phyloP scores from a whole-genome alignment of 2,329 filamentous ascomycete species.

The Endoconidiophora polonica region DNA sequence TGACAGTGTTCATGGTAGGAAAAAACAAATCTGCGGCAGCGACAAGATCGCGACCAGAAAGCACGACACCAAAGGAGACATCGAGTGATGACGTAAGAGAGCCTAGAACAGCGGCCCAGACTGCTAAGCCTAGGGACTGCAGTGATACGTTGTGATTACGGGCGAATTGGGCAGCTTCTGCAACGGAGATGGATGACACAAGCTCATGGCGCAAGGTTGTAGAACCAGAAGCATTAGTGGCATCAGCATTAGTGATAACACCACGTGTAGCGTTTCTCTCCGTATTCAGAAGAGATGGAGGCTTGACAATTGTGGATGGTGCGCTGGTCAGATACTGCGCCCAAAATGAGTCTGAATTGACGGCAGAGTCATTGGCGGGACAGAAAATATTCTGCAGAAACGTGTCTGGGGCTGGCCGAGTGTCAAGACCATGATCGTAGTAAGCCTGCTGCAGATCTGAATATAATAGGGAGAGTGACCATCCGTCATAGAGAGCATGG shows the following conservation, averaged over 20 bases:
- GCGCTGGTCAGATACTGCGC: constrained; percentile 34
- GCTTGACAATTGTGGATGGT: neutral
- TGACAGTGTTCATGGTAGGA: constrained; percentile 83
- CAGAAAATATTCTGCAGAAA: constrained; percentile 13
- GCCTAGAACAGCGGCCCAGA: constrained; percentile 58
- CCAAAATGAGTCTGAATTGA: constrained; percentile 46
- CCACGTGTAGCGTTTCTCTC: too few relatives aligned
- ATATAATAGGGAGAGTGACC: constrained; percentile 62
- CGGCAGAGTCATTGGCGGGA: neutral
- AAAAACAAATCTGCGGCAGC: constrained; percentile 54
- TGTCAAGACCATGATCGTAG: constrained; percentile 19
- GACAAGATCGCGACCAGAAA: constrained; percentile 69
- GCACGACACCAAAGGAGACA: constrained; percentile 63
- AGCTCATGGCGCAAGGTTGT: neutral
- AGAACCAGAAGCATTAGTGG: neutral
- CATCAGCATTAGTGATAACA: too few relatives aligned
- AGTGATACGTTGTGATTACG: constrained; percentile 1
- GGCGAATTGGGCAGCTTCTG: constrained; percentile 20
- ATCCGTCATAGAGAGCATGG: constrained; percentile 81
- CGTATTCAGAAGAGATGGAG: neutral
- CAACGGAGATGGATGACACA: constrained; percentile 21
- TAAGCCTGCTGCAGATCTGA: constrained; percentile 54
- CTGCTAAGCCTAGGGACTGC: constrained; percentile 24
- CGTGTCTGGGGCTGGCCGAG: constrained; percentile 27
- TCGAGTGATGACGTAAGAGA: constrained; percentile 48